These are phyloP conservation scores for Gracilaria domingensis DNA, from an alignment of 23 red algal species.

Conservation along the genomic window DNA sequence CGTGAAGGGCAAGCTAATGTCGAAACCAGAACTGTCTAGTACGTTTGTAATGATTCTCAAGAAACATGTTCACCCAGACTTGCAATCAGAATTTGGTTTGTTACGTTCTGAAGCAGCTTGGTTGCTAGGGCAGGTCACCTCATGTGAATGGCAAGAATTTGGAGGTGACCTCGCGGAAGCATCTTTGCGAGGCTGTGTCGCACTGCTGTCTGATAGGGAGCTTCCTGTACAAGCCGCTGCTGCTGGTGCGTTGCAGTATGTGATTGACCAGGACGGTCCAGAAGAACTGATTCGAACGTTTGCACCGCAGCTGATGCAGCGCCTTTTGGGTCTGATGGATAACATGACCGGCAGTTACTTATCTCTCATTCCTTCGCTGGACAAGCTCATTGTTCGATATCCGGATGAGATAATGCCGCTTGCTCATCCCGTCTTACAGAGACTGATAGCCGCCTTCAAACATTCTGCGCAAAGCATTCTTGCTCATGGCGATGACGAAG, in stretches of 20 bases:
- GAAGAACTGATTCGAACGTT: constrained; percentile 38
- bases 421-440: constrained; percentile 52
- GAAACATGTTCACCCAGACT: constrained; percentile 64
- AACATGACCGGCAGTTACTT: constrained; percentile 77
- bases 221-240: constrained; percentile 80
- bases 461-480: constrained; percentile 53
- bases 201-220: constrained; percentile 69
- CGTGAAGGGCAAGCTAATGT: constrained; percentile 77
- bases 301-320: constrained; percentile 67
- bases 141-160: constrained; percentile 54
- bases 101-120: constrained; percentile 76
- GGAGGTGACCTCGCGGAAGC: constrained; percentile 31
- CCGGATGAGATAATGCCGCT: constrained; percentile 78
- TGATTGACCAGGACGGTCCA: no score
- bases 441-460: constrained; percentile 69
- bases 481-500: constrained; percentile 67
- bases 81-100: constrained; percentile 79
- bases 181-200: constrained; percentile 58
- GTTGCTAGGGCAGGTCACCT: constrained; percentile 82
- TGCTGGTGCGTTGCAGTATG: constrained; percentile 69
- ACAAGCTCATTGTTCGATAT: constrained; percentile 76
- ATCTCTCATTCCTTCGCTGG: constrained; percentile 72
- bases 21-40: constrained; percentile 41
- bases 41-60: constrained; percentile 63
- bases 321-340: constrained; percentile 73